phyloP scores from a whole-genome alignment of 202 grass and related monocot species.

The Eragrostis tef region DNA sequence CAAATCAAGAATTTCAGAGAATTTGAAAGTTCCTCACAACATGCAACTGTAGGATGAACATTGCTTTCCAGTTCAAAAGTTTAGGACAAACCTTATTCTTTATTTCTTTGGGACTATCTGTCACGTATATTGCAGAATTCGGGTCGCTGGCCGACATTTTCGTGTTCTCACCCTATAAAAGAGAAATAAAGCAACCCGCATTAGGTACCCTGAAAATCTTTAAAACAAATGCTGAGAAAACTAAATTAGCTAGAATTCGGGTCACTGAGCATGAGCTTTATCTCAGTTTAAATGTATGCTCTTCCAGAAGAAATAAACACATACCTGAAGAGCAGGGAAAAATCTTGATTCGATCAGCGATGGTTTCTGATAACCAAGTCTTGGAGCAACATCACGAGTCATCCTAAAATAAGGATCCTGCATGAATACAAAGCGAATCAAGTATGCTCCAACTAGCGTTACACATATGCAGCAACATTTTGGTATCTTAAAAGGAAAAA shows the following conservation, averaged over 20 bases:
- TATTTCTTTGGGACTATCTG: slow-evolving; percentile 85
- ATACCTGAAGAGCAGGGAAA: slow-evolving; percentile 99
- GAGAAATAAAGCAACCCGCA: slow-evolving; percentile 25
- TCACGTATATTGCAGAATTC: slow-evolving; percentile 97
- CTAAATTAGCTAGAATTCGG: slow-evolving; percentile 31
- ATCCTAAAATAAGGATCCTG: slow-evolving; percentile 99
- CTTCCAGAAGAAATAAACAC: neutral
- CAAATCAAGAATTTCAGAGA: neutral
- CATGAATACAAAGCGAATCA: slow-evolving; percentile 25
- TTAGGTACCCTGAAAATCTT: slow-evolving; percentile 24
- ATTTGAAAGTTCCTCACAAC: neutral
- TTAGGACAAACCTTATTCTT: slow-evolving; percentile 69
- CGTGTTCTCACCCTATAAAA: slow-evolving; percentile 76
- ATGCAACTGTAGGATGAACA: neutral
- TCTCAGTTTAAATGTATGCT: slow-evolving; percentile 12
- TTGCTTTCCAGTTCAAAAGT: slow-evolving; percentile 31
- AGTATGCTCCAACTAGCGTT: slow-evolving; percentile 18
- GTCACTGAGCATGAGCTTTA: neutral
- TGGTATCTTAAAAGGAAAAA: slow-evolving; percentile 8
- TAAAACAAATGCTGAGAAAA: neutral
- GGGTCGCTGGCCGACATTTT: slow-evolving; percentile 99
- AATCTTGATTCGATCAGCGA: slow-evolving; percentile 91
- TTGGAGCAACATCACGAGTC: slow-evolving; percentile 98
- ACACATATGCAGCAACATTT: neutral
- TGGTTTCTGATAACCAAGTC: slow-evolving; percentile 93